Conservation (phyloP, 78 protist genomes). For the Chrysochromulina tobinii region DNA sequence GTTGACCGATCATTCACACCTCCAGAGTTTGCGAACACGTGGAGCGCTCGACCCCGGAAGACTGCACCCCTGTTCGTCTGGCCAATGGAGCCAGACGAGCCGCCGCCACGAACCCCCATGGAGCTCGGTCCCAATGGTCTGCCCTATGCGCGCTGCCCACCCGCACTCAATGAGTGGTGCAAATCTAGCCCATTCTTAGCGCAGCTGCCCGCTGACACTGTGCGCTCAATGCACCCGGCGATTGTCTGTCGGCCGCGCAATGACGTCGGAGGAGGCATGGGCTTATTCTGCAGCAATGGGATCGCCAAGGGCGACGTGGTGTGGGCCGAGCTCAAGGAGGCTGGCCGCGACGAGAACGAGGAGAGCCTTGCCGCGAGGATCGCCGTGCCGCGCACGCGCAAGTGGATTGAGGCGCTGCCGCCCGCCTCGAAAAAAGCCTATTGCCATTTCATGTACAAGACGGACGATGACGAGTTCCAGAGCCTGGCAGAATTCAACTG, state of each 20-base stretch:
- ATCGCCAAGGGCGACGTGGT: conserved; percentile 8
- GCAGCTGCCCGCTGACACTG: background rate
- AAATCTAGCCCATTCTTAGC: background rate
- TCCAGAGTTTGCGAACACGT: too few relatives aligned
- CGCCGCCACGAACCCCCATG: background rate
- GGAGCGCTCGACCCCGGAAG: too few relatives aligned
- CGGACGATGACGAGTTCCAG: conserved; percentile 14
- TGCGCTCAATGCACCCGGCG: background rate
- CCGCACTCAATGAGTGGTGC: background rate
- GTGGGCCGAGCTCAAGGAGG: conserved; percentile 14
- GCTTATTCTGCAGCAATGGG: background rate
- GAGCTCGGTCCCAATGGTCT: conserved; percentile 9
- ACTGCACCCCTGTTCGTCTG: too few relatives aligned
- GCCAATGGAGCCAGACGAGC: too few relatives aligned
- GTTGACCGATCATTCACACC: too few relatives aligned
- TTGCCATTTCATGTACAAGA: conserved; percentile 33
- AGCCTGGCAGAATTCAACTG: conserved; percentile 25
- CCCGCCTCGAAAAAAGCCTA: background rate
- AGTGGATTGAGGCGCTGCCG: conserved; percentile 21
- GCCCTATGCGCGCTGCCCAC: background rate
- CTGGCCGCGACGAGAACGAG: background rate
- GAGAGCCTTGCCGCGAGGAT: too few relatives aligned
- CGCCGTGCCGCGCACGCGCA: conserved; percentile 5
- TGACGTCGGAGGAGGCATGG: background rate
- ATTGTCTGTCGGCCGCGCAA: background rate